Conservation (phyloP, 495 filamentous ascomycete species). For the Neurospora sp. region DNA sequence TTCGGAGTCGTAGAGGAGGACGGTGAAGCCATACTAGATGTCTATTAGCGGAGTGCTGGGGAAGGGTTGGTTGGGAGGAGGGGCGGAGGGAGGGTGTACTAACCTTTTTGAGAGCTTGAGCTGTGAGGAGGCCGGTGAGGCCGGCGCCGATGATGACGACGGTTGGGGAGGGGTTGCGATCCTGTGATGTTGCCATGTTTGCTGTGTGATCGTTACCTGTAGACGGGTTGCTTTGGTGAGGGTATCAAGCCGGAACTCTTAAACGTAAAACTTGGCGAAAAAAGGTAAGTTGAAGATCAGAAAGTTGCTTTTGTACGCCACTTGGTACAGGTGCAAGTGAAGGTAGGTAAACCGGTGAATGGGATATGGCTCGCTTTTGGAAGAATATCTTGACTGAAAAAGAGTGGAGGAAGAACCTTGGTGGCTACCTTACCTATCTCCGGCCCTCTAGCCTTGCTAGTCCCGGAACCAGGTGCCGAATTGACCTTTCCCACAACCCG, state of each 20-base stretch:
- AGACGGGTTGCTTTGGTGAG: not conserved
- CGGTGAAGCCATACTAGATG: too few species aligned
- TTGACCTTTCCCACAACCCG: not conserved
- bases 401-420: not conserved
- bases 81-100: too few species aligned
- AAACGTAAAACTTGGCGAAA: not conserved
- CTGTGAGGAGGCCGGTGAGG: constrained; percentile 37
- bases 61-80: too few species aligned
- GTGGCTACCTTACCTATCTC: not conserved
- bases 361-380: not conserved
- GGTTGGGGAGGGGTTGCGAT: not conserved
- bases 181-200: not conserved
- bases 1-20: constrained; percentile 40
- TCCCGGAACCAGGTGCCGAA: not conserved
- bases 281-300: not conserved
- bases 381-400: not conserved
- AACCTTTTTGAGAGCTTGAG: constrained; percentile 39
- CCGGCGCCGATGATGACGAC: constrained; percentile 40
- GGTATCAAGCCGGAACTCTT: not conserved
- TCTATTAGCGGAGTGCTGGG: too few species aligned
- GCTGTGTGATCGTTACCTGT: not conserved
- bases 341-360: not conserved
- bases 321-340: not conserved
- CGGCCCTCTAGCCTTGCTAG: not conserved
- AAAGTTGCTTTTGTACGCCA: not conserved